A percentile compares a stretch with the other conserved stretches of the same genome.
phyloP scores from a whole-genome alignment of 1,139 yeast species.

The Debaryomyces sp. region DNA sequence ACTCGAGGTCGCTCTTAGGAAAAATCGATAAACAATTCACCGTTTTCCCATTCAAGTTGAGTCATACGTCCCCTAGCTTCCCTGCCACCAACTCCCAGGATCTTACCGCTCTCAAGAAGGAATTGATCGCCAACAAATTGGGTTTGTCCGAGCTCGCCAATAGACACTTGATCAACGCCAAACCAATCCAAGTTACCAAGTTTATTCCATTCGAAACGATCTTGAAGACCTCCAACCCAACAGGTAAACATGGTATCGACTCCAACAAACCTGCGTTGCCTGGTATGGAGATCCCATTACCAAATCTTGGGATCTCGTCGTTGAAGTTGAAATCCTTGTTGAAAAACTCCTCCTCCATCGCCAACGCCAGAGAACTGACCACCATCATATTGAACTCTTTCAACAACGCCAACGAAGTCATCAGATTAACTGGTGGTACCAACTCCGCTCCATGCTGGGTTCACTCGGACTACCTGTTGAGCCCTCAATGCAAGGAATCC shows the following conservation, averaged over 20 bases:
- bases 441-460: slow-evolving; percentile 80
- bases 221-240: slow-evolving; percentile 61
- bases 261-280: slow-evolving; percentile 69
- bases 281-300: slow-evolving; percentile 73
- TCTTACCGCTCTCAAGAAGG: slow-evolving; percentile 46
- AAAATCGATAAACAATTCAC: slow-evolving; percentile 74
- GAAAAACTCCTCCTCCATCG: slow-evolving; percentile 51
- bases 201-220: slow-evolving; percentile 70
- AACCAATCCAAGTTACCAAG: slow-evolving; percentile 72
- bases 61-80: slow-evolving; percentile 62
- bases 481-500: slow-evolving; percentile 48
- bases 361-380: slow-evolving; percentile 69
- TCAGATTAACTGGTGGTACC: slow-evolving; percentile 82
- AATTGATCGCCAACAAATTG: slow-evolving; percentile 62
- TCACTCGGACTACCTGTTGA: slow-evolving; percentile 68
- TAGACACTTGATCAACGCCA: slow-evolving; percentile 76
- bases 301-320: slow-evolving; percentile 67
- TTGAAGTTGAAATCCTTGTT: slow-evolving; percentile 64
- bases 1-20: slow-evolving; percentile 71
- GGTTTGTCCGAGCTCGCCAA: slow-evolving; percentile 83
- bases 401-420: slow-evolving; percentile 46
- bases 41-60: slow-evolving; percentile 88
- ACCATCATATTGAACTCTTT: slow-evolving; percentile 53
- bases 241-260: slow-evolving; percentile 66
- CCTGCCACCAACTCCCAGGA: slow-evolving; percentile 51